Base-by-base conservation (phyloP, 2,329 filamentous ascomycete genomes). In the Microascus cirrosus region DNA sequence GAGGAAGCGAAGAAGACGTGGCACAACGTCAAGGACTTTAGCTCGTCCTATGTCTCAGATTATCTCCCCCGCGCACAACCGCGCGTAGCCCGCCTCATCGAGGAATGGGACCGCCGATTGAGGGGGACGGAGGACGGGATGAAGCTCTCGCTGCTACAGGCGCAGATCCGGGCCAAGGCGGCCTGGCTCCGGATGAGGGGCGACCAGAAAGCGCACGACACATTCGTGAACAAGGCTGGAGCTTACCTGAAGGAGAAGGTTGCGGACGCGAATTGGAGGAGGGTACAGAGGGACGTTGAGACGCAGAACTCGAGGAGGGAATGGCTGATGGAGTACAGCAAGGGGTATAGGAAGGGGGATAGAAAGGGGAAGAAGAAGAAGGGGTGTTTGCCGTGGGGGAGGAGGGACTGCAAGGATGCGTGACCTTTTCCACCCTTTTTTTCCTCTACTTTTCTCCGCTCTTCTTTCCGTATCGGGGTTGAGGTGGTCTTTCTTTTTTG, bases 141-240 rank as follows among this genome's bases (percentile, higher is more conserved):
- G 1, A 68, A 75, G 28, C 66, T 81, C 5, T 68, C 70, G 1
- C 62, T 84, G 11, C 68, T 83, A 32, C 74, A 73, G 45, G 78
- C 81, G 15, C 82, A 83, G 64, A 71, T 85, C 28, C 71, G 71
- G 51, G 81, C 82, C 15, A 81, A 77, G 66, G 71, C 83, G 35
- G 74, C 77, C 70, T 84, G 80, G 80, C 69, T 85, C 55, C 78
- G 75, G 65, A 55, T 81, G 35, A 78, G 74, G 55, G 78, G 79
- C 22, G 77, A 75, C 62, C 66, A 64, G 2, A 71, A 75, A 18
- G 77, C 81, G 62, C 70, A 76, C 56, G 65, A 70, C 2, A 70
- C 69, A 2, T 83, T 82, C 60, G 63, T 73, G 58, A 68, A 65
- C 56, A 80, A 79, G 61, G 81, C 80, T n/a, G n/a, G 11, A 71